These are phyloP conservation scores for Neofusicoccum kwambonambiense DNA, from an alignment of 2,329 filamentous ascomycete species.

Conservation along the genomic window DNA sequence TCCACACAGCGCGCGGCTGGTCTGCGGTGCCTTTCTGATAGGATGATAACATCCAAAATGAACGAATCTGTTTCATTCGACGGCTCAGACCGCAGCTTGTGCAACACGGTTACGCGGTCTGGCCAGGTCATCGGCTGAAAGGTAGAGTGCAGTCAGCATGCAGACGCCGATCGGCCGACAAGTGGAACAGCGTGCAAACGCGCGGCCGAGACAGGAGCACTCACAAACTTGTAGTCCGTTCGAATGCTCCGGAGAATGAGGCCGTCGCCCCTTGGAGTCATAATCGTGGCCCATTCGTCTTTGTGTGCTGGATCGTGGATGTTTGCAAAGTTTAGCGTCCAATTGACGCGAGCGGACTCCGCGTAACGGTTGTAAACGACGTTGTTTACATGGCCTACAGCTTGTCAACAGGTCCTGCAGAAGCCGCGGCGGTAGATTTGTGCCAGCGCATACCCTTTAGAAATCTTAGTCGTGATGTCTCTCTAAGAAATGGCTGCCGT, in stretches of 20 bases:
- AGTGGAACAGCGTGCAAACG: slow-evolving; percentile 18
- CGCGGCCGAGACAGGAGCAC: slow-evolving; percentile 33
- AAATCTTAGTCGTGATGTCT: not conserved
- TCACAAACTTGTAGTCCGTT: slow-evolving; percentile 83
- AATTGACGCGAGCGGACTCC: slow-evolving; percentile 77
- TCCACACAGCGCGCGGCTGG: slow-evolving; percentile 73
- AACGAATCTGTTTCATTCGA: slow-evolving; percentile 54
- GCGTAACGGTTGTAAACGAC: slow-evolving; percentile 80
- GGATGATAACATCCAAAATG: slow-evolving; percentile 60
- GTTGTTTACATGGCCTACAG: slow-evolving; percentile 78
- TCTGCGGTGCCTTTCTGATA: slow-evolving; percentile 73
- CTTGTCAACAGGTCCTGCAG: slow-evolving; percentile 15
- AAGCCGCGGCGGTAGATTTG: not conserved
- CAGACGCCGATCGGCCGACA: slow-evolving; percentile 3
- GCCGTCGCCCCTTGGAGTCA: slow-evolving; percentile 65
- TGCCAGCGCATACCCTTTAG: slow-evolving; percentile 9
- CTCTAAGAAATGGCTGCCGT: slow-evolving; percentile 9
- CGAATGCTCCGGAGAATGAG: slow-evolving; percentile 78
- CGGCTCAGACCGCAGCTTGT: slow-evolving; percentile 65
- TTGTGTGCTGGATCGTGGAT: slow-evolving; percentile 61
- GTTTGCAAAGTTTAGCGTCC: slow-evolving; percentile 67
- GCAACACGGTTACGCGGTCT: slow-evolving; percentile 78
- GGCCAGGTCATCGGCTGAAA: slow-evolving; percentile 71
- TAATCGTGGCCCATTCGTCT: slow-evolving; percentile 66
- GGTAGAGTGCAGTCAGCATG: slow-evolving; percentile 4